phyloP scores from a whole-genome alignment of 2,329 filamentous ascomycete species.

The Didymella lethalis region DNA sequence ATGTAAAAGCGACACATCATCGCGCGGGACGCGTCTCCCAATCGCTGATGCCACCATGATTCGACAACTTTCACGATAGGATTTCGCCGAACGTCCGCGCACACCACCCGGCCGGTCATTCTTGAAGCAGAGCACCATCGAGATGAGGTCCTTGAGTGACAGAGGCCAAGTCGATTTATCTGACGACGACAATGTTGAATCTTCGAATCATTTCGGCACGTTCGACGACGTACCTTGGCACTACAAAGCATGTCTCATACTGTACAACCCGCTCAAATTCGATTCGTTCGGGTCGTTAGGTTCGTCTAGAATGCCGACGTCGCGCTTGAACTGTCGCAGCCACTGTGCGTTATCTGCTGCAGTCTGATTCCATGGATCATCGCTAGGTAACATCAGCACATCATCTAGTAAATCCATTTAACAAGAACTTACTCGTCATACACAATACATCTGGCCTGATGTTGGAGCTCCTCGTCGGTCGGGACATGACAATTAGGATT shows the following conservation, averaged over 20 bases:
- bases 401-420: background rate
- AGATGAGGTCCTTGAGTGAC: conserved; percentile 2
- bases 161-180: conserved; percentile 1
- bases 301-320: conserved; percentile 26
- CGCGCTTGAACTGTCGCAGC: conserved; percentile 42
- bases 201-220: background rate
- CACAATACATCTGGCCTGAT: conserved; percentile 45
- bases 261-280: conserved; percentile 12
- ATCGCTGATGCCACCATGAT: background rate
- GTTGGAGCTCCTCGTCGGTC: conserved; percentile 46
- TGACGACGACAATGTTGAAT: background rate
- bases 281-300: conserved; percentile 7
- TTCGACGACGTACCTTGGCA: background rate
- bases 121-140: background rate
- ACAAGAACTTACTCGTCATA: conserved; percentile 29
- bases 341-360: conserved; percentile 46
- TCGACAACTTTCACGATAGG: background rate
- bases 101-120: conserved; percentile 4
- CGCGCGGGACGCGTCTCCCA: background rate
- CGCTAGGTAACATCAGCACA: conserved; percentile 16
- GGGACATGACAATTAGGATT: conserved; percentile 31
- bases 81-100: conserved; percentile 5
- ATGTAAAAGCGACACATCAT: conserved; percentile 1
- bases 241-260: conserved; percentile 1
- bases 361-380: conserved; percentile 51